Conservation (phyloP, 495 filamentous ascomycete species). For the Hyaloscypha variabilis region DNA sequence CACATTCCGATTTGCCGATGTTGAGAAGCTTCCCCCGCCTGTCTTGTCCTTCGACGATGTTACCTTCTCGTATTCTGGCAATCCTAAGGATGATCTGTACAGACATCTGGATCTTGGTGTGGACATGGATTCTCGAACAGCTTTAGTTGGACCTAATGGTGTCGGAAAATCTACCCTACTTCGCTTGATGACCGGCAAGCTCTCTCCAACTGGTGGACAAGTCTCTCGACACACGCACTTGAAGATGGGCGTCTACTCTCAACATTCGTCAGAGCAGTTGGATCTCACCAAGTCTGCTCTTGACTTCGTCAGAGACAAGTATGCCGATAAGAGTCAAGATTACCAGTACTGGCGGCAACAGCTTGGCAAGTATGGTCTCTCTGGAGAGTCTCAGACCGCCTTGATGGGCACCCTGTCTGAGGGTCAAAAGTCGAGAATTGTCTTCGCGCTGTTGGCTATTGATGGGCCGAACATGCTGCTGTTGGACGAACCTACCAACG, state of each 20-base stretch:
- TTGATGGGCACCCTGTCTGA: slow-evolving; percentile 98
- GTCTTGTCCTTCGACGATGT: slow-evolving; percentile 96
- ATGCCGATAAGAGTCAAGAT: slow-evolving; percentile 84
- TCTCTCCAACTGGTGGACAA: slow-evolving; percentile 79
- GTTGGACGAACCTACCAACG: slow-evolving; percentile 98
- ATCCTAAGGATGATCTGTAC: slow-evolving; percentile 88
- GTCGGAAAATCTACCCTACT: slow-evolving; percentile 99
- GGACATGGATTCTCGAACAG: slow-evolving; percentile 98
- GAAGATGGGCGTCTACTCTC: slow-evolving; percentile 96
- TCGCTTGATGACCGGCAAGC: slow-evolving; percentile 94
- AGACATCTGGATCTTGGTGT: slow-evolving; percentile 96
- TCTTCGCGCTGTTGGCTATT: slow-evolving; percentile 95
- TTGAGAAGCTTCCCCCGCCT: slow-evolving; percentile 96
- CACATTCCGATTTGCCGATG: slow-evolving; percentile 97
- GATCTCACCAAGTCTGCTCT: slow-evolving; percentile 97
- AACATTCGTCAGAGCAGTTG: slow-evolving; percentile 98
- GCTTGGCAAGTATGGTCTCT: slow-evolving; percentile 90
- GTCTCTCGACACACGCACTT: slow-evolving; percentile 94
- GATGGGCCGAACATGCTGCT: slow-evolving; percentile 97
- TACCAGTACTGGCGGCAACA: slow-evolving; percentile 99
- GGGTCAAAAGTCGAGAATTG: slow-evolving; percentile 96
- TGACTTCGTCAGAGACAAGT: slow-evolving; percentile 97
- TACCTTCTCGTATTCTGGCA: slow-evolving; percentile 95
- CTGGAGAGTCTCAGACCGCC: slow-evolving; percentile 90
- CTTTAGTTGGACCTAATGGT: slow-evolving; percentile 97